Conservation (phyloP, 106 monocot genomes). For the Xerophyta viscosa region DNA sequence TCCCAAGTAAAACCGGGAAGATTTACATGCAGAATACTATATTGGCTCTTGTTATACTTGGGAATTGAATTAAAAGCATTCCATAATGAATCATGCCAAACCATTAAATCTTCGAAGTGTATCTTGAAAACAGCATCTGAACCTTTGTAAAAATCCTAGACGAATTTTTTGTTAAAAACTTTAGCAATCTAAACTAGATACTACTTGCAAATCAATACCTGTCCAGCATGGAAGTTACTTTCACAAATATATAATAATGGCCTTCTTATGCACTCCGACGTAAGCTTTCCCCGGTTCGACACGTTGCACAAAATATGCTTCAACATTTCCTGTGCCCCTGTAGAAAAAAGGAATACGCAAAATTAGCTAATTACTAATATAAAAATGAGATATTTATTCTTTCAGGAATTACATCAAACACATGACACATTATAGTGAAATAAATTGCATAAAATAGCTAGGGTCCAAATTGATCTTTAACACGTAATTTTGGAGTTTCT, state of each 20-base stretch:
- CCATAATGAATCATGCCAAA: no score
- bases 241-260: constrained; percentile 10
- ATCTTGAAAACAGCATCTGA: no score
- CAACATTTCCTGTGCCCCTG: constrained; percentile 4
- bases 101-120: no score
- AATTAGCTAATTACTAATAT: background rate
- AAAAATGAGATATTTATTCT: background rate
- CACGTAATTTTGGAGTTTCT: no score
- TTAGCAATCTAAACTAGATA: background rate
- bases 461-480: no score
- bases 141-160: background rate
- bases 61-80: no score
- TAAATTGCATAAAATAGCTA: no score
- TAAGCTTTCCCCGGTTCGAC: background rate
- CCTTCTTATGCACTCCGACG: constrained; percentile 1
- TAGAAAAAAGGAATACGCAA: background rate
- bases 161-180: background rate
- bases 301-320: background rate
- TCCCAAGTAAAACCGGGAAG: no score
- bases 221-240: constrained; percentile 32
- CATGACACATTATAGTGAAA: no score
- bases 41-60: no score
- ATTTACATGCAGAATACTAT: no score
- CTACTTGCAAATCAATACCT: constrained; percentile 15
- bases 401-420: no score